These are phyloP conservation scores for Termitomyces sp. DNA, from an alignment of 768 basidiomycete species.

Conservation along the genomic window DNA sequence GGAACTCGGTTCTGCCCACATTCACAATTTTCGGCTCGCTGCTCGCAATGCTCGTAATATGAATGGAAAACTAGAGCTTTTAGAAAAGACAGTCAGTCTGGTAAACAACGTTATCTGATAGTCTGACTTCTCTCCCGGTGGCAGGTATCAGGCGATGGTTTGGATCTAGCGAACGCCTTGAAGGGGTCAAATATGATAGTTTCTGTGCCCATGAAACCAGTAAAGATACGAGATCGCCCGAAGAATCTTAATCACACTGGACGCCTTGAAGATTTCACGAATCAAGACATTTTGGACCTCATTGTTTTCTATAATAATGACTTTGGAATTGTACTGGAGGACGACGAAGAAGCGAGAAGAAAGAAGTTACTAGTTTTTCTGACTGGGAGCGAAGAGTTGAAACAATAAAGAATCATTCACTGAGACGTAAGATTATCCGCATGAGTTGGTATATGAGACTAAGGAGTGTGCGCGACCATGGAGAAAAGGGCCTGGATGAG, in stretches of 20 bases:
- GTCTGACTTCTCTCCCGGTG: not conserved
- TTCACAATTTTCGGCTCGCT: constrained; percentile 3
- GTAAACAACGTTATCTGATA: too few relatives aligned
- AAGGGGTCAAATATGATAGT: not conserved
- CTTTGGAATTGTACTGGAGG: not conserved
- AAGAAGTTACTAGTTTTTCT: constrained; percentile 4
- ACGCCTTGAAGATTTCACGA: not conserved
- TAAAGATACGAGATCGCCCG: constrained; percentile 8
- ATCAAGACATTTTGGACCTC: constrained; percentile 9
- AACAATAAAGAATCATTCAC: not conserved
- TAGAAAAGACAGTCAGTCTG: constrained; percentile 9
- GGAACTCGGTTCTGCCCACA: constrained; percentile 5
- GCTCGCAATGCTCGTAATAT: constrained; percentile 1
- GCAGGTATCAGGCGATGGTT: constrained; percentile 1
- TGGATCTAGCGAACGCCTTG: constrained; percentile 1
- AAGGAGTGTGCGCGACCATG: not conserved
- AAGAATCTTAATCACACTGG: not conserved
- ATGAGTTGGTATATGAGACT: not conserved
- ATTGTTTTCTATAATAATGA: constrained; percentile 9
- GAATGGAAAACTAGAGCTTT: not conserved
- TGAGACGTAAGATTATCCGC: not conserved
- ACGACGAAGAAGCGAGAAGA: not conserved
- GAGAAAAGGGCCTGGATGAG: not conserved
- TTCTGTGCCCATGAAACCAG: not conserved
- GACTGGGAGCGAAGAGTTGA: not conserved